Conservation (phyloP, 1,284 basidiomycete genomes). For the Irpex lacteus region DNA sequence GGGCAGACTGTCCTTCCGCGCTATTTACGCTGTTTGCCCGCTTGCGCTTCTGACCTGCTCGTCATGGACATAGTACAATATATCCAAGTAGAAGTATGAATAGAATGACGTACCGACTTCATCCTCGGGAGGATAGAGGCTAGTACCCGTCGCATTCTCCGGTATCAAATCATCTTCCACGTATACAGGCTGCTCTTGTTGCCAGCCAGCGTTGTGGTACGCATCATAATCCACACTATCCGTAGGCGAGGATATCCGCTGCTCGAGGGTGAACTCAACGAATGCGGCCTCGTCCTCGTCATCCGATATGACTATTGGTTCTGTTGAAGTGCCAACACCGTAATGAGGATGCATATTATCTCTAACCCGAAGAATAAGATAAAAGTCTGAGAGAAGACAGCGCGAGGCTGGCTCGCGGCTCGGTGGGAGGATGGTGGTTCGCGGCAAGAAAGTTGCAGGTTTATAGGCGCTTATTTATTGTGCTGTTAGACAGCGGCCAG, state of each 20-base stretch:
- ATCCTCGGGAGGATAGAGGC: not conserved
- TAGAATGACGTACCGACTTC: not conserved
- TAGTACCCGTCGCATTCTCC: not conserved
- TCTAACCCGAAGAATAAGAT: not conserved
- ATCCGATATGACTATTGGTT: conserved; percentile 42
- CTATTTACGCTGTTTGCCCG: conserved; percentile 12
- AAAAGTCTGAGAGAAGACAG: not conserved
- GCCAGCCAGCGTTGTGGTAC: not conserved
- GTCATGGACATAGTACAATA: not conserved
- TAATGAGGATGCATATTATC: not conserved
- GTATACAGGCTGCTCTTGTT: not conserved
- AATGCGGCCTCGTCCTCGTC: conserved; percentile 35
- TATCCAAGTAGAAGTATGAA: not conserved
- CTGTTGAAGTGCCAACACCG: conserved; percentile 28
- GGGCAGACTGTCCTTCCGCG: not conserved
- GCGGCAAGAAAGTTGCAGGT: not conserved
- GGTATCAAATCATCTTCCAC: not conserved
- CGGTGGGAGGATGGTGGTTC: not conserved
- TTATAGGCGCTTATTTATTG: not conserved
- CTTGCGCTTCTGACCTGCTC: conserved; percentile 21
- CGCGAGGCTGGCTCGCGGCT: not conserved
- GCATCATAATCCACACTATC: conserved; percentile 13
- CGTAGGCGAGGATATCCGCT: conserved; percentile 13
- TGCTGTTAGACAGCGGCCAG: no score
- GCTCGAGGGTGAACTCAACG: conserved; percentile 26